Conservation (phyloP, 2,329 filamentous ascomycete species). For the Cadophora sp. region DNA sequence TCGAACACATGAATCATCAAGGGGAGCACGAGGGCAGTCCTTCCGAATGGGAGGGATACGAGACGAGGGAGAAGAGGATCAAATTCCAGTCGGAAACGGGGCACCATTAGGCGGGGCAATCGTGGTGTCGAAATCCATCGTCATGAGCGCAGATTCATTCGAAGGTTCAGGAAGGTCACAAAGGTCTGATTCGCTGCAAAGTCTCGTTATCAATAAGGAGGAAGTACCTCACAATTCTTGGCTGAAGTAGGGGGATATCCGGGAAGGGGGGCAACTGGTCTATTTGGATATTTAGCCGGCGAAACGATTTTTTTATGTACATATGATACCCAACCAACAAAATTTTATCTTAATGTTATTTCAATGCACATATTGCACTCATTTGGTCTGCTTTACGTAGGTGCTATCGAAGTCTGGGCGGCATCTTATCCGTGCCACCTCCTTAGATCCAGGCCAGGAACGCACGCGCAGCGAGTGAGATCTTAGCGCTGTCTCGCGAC, state of each 20-base stretch:
- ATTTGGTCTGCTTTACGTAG: neutral
- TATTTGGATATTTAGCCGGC: neutral
- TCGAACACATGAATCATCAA: neutral
- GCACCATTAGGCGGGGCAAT: slow-evolving; percentile 5
- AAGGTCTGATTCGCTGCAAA: slow-evolving; percentile 6
- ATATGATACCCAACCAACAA: slow-evolving; percentile 13
- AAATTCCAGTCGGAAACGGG: neutral
- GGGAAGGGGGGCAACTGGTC: neutral
- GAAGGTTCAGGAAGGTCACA: neutral
- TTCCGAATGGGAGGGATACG: neutral
- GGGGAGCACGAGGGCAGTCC: slow-evolving; percentile 4
- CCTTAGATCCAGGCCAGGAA: neutral
- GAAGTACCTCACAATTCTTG: neutral
- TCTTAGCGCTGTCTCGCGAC: neutral
- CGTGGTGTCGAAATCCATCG: slow-evolving; percentile 9
- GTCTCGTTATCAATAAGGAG: neutral
- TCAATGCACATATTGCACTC: neutral
- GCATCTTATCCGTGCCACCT: neutral
- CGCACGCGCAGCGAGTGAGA: neutral
- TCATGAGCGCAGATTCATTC: slow-evolving; percentile 13
- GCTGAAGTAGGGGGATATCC: slow-evolving; percentile 7
- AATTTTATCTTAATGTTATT: neutral
- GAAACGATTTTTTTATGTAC: neutral
- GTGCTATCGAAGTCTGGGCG: neutral
- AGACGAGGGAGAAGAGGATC: slow-evolving; percentile 2